Evolutionary conservation across 345 rosid genomes (phyloP), one percentile per base, ranked within the genome.

Genomic region (Moringa oleifera): DNA sequence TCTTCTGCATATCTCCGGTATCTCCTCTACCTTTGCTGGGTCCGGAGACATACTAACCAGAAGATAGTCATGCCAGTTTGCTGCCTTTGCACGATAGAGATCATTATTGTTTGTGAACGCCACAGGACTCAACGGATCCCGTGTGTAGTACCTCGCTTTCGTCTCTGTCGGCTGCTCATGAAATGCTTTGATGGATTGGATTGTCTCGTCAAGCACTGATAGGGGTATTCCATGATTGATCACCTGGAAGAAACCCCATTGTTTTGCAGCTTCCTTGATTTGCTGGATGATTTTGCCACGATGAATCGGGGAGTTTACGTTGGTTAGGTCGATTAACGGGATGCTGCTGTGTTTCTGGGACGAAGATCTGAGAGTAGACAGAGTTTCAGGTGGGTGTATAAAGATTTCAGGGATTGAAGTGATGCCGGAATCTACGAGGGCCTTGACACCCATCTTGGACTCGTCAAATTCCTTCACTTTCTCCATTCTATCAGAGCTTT

Each of bases 41-140:
- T 19, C 55, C 0, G 77, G 76, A 6, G 69, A 18, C 67, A 65
- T 71, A 69, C 69, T 67, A 15, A 63, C 56, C 64, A 66, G 74
- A 49, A 78, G 21, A 7, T 70, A 68, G 62, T 75, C 77, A 36
- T 68, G 69, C 77, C 77, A 75, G 31, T 58, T 55, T 1, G 82
- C 82, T 7, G 72, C 73, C 19, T 66, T 18, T 0, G 79, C 0
- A 0, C 77, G 70, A 53, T 68, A 69, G 49, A 75, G 50, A 65
- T 78, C 75, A 55, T 65, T 71, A 51, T 78, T 78, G 71, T 71
- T 74, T 10, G 69, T 11, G 15, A 53, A 78, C 65, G 51, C 58
- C 9, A 78, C 54, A 1, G 57, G 66, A 2, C 50, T 41, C 8
- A 12, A 24, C 25, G 61, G 67, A 2, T 74, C 61, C 0, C 82